Conservation (phyloP, 768 basidiomycete species). For the Boletus rufocinnamomeus region DNA sequence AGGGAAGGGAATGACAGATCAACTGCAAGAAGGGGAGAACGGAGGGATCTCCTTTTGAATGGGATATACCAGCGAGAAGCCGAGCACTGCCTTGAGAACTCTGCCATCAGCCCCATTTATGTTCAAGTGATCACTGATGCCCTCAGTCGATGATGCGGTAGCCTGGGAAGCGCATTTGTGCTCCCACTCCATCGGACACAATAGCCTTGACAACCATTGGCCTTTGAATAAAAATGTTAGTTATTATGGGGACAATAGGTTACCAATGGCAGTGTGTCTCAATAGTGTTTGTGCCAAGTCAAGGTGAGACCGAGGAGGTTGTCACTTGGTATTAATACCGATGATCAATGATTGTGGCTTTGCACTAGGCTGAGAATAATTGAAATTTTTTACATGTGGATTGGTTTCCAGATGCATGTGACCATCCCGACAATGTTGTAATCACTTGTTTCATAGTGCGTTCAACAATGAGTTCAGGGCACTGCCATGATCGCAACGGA, state of each 20-base stretch:
- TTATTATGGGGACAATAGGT: not conserved
- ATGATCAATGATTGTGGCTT: not conserved
- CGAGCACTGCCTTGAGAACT: constrained; percentile 13
- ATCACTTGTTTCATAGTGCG: too few relatives aligned
- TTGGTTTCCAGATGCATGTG: not conserved
- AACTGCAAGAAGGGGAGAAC: constrained; percentile 15
- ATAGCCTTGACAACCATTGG: not conserved
- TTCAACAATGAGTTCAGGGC: too few relatives aligned
- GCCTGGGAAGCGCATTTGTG: not conserved
- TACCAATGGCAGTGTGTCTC: not conserved
- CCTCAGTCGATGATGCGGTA: not conserved
- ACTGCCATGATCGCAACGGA: too few relatives aligned
- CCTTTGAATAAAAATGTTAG: not conserved
- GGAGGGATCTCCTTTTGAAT: constrained; percentile 16
- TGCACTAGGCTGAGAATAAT: not conserved
- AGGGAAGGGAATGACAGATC: constrained; percentile 17
- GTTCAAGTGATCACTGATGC: not conserved
- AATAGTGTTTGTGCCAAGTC: not conserved
- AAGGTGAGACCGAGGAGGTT: not conserved
- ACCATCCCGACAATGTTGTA: too few relatives aligned
- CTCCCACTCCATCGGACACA: not conserved
- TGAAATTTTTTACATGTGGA: not conserved
- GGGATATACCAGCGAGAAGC: not conserved
- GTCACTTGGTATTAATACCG: not conserved
- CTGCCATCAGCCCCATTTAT: not conserved